Percentiles rank a stretch among this genome's conserved stretches.
Evolutionary conservation across 192 early-diverging fungal genomes (phyloP).

Genomic region (Linnemannia elongata): DNA sequence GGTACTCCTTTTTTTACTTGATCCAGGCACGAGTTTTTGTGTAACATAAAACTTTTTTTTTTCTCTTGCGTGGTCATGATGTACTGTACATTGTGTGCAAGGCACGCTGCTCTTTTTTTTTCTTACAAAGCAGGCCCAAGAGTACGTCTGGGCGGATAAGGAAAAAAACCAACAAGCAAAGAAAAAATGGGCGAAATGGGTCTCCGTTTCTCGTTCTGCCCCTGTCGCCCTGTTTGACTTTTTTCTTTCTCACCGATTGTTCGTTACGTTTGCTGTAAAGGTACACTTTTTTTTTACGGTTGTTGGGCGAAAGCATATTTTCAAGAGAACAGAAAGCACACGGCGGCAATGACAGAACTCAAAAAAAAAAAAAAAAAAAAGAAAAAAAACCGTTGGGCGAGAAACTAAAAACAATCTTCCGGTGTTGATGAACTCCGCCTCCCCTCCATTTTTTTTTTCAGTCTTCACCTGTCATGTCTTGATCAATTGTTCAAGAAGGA

Average conservation of each 20-base stretch:
- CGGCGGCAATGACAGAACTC: neutral
- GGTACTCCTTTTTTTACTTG: neutral
- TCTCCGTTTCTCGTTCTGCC: neutral
- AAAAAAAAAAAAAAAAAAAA: neutral
- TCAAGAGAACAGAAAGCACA: too few species aligned
- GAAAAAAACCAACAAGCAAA: neutral
- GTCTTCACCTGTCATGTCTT: neutral
- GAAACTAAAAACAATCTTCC: neutral
- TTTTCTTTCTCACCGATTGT: neutral
- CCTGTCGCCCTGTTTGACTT: neutral
- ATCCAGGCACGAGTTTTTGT: neutral
- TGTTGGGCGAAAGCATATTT: neutral
- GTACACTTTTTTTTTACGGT: neutral
- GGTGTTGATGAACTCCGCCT: neutral
- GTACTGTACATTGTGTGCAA: neutral
- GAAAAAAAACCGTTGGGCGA: neutral
- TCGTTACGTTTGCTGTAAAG: neutral
- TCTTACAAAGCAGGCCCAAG: slow-evolving; percentile 3
- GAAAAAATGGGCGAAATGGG: slow-evolving; percentile 6
- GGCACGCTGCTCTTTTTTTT: neutral
- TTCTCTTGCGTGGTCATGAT: neutral
- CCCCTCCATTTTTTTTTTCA: neutral
- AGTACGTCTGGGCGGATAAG: neutral
- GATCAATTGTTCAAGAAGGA: neutral
- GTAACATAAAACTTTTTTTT: neutral